phyloP scores from a whole-genome alignment of 164 flowering plant species.

The Annona cherimola region DNA sequence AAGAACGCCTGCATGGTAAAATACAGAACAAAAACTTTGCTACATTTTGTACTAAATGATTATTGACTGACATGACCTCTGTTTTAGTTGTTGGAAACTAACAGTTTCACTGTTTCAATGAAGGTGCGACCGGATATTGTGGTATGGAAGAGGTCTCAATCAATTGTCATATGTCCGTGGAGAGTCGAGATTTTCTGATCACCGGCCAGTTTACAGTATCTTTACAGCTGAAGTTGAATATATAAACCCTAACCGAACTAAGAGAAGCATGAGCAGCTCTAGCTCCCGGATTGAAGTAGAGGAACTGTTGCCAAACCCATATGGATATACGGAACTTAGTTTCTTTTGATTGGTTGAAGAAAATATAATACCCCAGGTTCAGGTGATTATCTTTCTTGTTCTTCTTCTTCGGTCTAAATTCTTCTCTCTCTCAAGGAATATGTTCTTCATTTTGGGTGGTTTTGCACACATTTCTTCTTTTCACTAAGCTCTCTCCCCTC shows the following conservation, averaged over 20 bases:
- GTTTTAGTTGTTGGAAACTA: background rate
- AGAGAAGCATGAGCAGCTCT: constrained; percentile 58
- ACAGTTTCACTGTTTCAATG: constrained; percentile 11
- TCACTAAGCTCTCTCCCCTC: background rate
- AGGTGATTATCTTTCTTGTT: background rate
- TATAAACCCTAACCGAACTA: constrained; percentile 42
- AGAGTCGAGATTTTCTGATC: constrained; percentile 83
- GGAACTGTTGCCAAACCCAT: constrained; percentile 63
- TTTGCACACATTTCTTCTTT: background rate
- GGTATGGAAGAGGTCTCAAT: constrained; percentile 78
- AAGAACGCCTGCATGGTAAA: constrained; percentile 93
- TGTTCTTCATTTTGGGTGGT: background rate
- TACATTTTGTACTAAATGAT: background rate
- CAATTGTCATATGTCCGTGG: constrained; percentile 87
- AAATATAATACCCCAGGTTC: background rate
- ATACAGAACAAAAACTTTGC: background rate
- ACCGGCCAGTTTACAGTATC: constrained; percentile 76
- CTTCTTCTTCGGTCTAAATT: background rate
- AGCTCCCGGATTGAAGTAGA: constrained; percentile 76
- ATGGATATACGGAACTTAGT: constrained; percentile 48
- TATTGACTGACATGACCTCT: background rate
- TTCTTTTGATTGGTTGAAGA: constrained; percentile 31
- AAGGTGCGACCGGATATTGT: constrained; percentile 92
- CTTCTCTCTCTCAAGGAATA: background rate
- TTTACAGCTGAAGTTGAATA: constrained; percentile 75